phyloP scores from a whole-genome alignment of 2,329 filamentous ascomycete genomes.

The Diaporthe sp. region DNA sequence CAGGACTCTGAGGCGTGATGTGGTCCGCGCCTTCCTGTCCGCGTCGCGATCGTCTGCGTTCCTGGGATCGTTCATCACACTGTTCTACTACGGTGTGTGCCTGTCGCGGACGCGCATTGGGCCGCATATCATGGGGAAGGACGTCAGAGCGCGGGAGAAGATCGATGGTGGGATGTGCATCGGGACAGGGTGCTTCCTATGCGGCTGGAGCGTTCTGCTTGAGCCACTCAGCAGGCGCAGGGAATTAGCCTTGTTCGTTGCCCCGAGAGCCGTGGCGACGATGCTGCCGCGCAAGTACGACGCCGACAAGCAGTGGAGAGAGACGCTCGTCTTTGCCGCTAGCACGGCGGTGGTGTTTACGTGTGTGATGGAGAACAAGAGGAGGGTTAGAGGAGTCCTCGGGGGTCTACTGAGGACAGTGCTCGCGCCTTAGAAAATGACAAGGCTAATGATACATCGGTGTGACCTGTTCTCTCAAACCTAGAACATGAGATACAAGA shows the following conservation, averaged over 20 bases:
- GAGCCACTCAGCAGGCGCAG: constrained; percentile 76
- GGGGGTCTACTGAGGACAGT: constrained; percentile 71
- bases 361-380: constrained; percentile 72
- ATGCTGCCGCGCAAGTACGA: constrained; percentile 79
- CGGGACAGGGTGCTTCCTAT: constrained; percentile 78
- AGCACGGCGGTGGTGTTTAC: constrained; percentile 81
- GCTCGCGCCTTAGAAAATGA: constrained; percentile 51
- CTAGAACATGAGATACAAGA: background rate
- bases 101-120: constrained; percentile 81
- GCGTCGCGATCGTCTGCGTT: constrained; percentile 82
- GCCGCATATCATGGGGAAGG: constrained; percentile 74
- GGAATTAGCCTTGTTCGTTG: constrained; percentile 85
- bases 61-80: constrained; percentile 80
- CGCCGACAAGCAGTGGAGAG: constrained; percentile 74
- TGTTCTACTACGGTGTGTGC: constrained; percentile 91
- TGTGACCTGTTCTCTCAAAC: background rate
- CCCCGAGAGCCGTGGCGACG: constrained; percentile 82
- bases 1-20: constrained; percentile 51
- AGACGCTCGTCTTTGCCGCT: constrained; percentile 75
- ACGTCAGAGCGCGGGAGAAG: constrained; percentile 60
- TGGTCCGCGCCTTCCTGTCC: constrained; percentile 66
- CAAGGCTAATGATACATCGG: too few relatives aligned
- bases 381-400: constrained; percentile 76
- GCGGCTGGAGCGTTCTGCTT: constrained; percentile 85
- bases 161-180: constrained; percentile 79